Conservation (phyloP, 306 rosid species). For the Arachis hypogaea region DNA sequence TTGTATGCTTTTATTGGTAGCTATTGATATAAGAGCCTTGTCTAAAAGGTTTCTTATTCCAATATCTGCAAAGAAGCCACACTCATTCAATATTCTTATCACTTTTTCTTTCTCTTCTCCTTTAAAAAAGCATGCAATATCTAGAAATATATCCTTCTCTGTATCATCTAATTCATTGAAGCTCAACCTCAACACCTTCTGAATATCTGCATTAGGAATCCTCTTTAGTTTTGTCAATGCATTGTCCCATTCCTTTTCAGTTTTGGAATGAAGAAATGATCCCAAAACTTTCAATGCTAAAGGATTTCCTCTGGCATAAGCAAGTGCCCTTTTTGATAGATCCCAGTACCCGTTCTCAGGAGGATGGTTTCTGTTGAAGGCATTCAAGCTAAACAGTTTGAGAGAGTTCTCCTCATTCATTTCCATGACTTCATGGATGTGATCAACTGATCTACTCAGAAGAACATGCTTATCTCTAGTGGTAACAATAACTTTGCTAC, state of each 20-base stretch:
- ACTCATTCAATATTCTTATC: background rate
- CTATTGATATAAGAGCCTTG: constrained; percentile 1
- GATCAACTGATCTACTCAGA: background rate
- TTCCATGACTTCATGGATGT: background rate
- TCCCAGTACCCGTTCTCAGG: background rate
- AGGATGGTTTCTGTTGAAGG: background rate
- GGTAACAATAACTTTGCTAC: background rate
- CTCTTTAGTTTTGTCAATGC: background rate
- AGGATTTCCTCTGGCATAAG: background rate
- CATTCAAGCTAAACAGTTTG: background rate
- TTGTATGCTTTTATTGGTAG: background rate
- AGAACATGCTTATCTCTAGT: background rate
- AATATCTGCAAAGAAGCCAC: background rate
- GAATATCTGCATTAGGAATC: background rate
- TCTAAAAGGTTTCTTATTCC: background rate
- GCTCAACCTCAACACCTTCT: background rate
- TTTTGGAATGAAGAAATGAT: background rate
- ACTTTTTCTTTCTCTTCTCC: background rate
- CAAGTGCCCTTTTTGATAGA: background rate
- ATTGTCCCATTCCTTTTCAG: constrained; percentile 10
- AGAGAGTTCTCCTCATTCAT: background rate
- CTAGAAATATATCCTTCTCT: background rate
- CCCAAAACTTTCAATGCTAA: background rate
- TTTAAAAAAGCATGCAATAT: background rate
- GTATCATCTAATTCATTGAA: background rate